Percentiles rank a stretch among this genome's conserved stretches.
phyloP scores from a whole-genome alignment of 129 eudicot genomes.

The Flaveria robusta region DNA sequence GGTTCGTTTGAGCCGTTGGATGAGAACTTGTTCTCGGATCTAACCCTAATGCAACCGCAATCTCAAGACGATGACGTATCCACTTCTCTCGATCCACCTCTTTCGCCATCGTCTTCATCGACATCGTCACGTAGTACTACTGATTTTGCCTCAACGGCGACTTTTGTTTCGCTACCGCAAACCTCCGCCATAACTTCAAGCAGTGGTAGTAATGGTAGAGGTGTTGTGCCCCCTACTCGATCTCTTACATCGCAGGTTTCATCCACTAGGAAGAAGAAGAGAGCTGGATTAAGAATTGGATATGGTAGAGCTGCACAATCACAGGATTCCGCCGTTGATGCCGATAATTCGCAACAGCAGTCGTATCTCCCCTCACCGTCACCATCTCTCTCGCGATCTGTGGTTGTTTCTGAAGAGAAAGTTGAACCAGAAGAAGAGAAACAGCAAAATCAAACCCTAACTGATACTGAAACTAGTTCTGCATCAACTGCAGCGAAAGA shows the following conservation, averaged over 20 bases:
- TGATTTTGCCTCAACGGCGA: conserved; percentile 18
- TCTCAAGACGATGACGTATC: conserved; percentile 29
- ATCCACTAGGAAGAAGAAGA: conserved; percentile 61
- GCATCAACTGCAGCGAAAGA: neutral
- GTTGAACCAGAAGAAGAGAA: conserved; percentile 16
- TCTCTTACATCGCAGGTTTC: conserved; percentile 39
- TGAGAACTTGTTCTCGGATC: conserved; percentile 73
- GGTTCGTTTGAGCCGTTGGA: conserved; percentile 52
- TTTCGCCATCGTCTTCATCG: conserved; percentile 34
- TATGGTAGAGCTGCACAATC: conserved; percentile 49
- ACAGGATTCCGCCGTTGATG: conserved; percentile 19
- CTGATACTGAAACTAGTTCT: conserved; percentile 3
- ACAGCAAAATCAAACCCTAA: conserved; percentile 14
- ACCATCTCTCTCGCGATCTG: neutral
- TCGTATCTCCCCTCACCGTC: neutral
- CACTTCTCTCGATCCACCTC: conserved; percentile 31
- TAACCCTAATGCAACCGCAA: conserved; percentile 50
- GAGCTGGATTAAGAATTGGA: conserved; percentile 65
- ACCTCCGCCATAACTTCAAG: conserved; percentile 5
- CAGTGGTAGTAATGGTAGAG: neutral
- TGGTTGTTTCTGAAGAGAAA: conserved; percentile 20
- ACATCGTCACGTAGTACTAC: conserved; percentile 33
- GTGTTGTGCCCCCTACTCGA: neutral
- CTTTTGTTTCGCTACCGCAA: conserved; percentile 24
- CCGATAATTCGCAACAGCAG: conserved; percentile 9